Conservation (phyloP, 2,329 filamentous ascomycete species). For the Hysterium pulicare region DNA sequence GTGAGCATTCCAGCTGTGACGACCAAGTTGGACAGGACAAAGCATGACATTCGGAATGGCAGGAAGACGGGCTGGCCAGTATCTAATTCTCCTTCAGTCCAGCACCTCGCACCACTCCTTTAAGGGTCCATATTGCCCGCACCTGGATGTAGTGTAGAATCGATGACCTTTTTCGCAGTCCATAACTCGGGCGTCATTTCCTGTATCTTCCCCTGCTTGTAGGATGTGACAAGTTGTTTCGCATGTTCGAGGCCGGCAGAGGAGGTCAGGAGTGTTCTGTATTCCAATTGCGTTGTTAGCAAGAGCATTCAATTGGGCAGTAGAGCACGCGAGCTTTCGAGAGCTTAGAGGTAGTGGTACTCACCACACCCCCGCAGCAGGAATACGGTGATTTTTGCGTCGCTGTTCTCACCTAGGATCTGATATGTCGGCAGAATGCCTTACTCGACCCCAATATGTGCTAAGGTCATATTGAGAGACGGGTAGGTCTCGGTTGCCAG, state of each 20-base stretch:
- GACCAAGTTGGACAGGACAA: conserved; percentile 87
- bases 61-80: conserved; percentile 89
- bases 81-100: conserved; percentile 53
- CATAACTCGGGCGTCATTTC: conserved; percentile 89
- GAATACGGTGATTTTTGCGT: conserved; percentile 12
- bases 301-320: too few relatives aligned
- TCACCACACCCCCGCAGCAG: conserved; percentile 33
- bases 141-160: conserved; percentile 95
- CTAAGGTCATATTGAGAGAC: conserved; percentile 86
- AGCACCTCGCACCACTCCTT: neutral
- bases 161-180: conserved; percentile 94
- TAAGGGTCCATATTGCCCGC: conserved; percentile 30
- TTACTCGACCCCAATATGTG: conserved; percentile 93
- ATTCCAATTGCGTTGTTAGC: conserved; percentile 2
- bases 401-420: conserved; percentile 81
- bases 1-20: conserved; percentile 98
- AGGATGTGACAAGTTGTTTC: conserved; percentile 74
- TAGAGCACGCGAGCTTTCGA: neutral
- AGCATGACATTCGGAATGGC: conserved; percentile 96
- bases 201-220: conserved; percentile 77
- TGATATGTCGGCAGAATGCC: conserved; percentile 82
- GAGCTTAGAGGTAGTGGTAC: conserved; percentile 31
- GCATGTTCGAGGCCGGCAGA: conserved; percentile 76
- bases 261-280: conserved; percentile 82
- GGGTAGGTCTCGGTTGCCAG: conserved; percentile 75